Base-by-base conservation (phyloP, 805 yeast species). In the Nakazawaea ambrosiae region DNA sequence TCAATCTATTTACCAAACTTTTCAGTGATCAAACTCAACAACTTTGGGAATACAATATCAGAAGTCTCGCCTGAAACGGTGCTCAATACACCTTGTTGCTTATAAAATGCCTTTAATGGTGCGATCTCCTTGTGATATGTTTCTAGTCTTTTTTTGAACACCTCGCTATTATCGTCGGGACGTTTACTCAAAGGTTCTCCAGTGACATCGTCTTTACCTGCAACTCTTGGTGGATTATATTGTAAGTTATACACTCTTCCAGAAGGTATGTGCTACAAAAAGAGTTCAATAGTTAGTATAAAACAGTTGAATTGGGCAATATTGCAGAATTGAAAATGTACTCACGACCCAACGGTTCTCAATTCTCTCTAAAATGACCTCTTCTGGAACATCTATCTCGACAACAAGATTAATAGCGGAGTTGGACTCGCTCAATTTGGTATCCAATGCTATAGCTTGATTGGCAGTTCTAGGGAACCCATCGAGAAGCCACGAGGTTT, bases 161-260 rank as follows among this genome's bases (percentile, higher is more conserved):
- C 81, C 43, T 69, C 83, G 5, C 79, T 80, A 15, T 78, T 83
- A 55, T 89, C 97, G 52, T 89, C 97, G 0, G 78, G 67, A 44
- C 97, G 71, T 58, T 87, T 84, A 14, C 73, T 58, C 40, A 89
- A 66, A 2, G 85, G 80, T 53, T 89, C 97, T 1, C 96, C 96
- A 0, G 97, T 89, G 2, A 87, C 51, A 55, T 89, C 97, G 52
- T 89, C 97, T 43, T 61, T 68, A 25, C 87, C 94, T 0, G 87
- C 76, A 2, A 68, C 70, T 49, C 81, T 81, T 7, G 97, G 97
- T 5, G 97, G 96, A 49, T 84, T 88, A 58, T 87, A 89, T 39
- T 85, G 78, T 45, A 84, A 55, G 55, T 85, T 90, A 57, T 89
- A 89, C 2, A 88, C 81, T 45, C 97, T 65, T 0, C 97, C 97